Conservation (phyloP, 2,329 filamentous ascomycete species). For the Cordyceps sp. region DNA sequence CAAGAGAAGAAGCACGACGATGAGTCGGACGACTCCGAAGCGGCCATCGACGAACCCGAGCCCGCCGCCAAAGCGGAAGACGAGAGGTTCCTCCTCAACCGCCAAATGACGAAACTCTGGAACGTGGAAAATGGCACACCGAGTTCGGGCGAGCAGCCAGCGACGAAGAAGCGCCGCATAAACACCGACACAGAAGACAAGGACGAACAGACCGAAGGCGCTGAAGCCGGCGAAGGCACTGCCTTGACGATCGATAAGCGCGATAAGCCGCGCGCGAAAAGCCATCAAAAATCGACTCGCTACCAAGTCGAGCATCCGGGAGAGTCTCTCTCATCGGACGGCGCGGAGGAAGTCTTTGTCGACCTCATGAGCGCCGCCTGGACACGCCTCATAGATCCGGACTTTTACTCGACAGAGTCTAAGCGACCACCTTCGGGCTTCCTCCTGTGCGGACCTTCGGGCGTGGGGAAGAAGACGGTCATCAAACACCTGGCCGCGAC, state of each 20-base stretch:
- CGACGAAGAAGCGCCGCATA: slow-evolving; percentile 16
- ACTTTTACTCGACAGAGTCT: slow-evolving; percentile 5
- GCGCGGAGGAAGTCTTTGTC: slow-evolving; percentile 11
- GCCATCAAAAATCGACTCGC: slow-evolving; percentile 12
- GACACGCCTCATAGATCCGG: slow-evolving; percentile 7
- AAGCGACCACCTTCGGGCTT: slow-evolving; percentile 32
- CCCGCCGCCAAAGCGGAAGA: slow-evolving; percentile 11
- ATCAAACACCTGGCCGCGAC: slow-evolving; percentile 58
- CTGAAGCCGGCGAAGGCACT: slow-evolving; percentile 1
- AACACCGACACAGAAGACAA: slow-evolving; percentile 11
- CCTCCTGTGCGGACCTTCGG: slow-evolving; percentile 61
- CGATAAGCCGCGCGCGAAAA: slow-evolving; percentile 14
- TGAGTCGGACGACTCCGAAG: slow-evolving; percentile 34
- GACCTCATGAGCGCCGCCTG: slow-evolving; percentile 6
- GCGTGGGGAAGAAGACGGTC: slow-evolving; percentile 67
- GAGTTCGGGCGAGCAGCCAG: slow-evolving; percentile 8
- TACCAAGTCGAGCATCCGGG: slow-evolving; percentile 13
- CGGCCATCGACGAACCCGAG: slow-evolving; percentile 26
- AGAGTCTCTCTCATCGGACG: slow-evolving; percentile 10
- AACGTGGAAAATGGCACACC: slow-evolving; percentile 5
- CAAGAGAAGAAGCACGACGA: slow-evolving; percentile 46
- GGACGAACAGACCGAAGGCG: slow-evolving; percentile 2
- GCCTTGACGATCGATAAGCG: slow-evolving; percentile 5
- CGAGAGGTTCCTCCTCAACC: slow-evolving; percentile 22
- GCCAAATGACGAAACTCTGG: slow-evolving; percentile 25